Evolutionary conservation across 2,329 filamentous ascomycete species (phyloP), one percentile per base, ranked within the genome.

Genomic region (Chrysoporthe puriensis): DNA sequence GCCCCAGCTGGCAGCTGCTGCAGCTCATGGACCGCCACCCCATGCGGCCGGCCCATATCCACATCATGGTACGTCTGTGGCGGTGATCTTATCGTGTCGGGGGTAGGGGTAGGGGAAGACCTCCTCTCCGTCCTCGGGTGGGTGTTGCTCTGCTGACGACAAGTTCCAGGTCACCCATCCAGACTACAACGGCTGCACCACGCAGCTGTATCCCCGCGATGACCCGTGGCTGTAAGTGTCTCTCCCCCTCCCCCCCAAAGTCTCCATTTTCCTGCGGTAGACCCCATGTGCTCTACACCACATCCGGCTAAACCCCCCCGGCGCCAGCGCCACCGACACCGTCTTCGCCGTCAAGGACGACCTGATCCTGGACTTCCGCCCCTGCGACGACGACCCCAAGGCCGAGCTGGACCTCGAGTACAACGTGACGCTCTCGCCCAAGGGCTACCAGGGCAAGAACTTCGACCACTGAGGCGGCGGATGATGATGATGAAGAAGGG

Each of bases 181-280:
- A 2, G 84, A 83, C 44, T 89, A 89, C 80, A 88, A 87, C 72
- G 76, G 86, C 83, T 32, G 90, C 62, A 88, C 87, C 0, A 90
- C 89, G 0, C 89, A 91, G 74, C 88, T 91, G 68, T 91, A 90
- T 73, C 87, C 90, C 73, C 79, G 83, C 62, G 79, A 82, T 67
- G 84, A 86, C 77, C 80, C 83, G 64, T 88, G 89, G 71, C 80
- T 90, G 13, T 57, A n/a, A 36, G 54, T 40, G 4, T 40, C 16
- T n/a, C 5, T 18, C 7, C 6, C 9, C 26, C 5, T 34, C 14
- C 44, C 18, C 13, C 11, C 11, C 21, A 21, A 21, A 14, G 18
- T 46, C 11, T 46, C 21, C 21, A 21, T 21, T 21, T 21, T 21
- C 21, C 21, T 21, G 21, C 21, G 21, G 21, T 21, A 21, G 21